These are phyloP conservation scores for Lizonia empirigonia DNA, from an alignment of 2,329 filamentous ascomycete genomes.

Conservation along the genomic window DNA sequence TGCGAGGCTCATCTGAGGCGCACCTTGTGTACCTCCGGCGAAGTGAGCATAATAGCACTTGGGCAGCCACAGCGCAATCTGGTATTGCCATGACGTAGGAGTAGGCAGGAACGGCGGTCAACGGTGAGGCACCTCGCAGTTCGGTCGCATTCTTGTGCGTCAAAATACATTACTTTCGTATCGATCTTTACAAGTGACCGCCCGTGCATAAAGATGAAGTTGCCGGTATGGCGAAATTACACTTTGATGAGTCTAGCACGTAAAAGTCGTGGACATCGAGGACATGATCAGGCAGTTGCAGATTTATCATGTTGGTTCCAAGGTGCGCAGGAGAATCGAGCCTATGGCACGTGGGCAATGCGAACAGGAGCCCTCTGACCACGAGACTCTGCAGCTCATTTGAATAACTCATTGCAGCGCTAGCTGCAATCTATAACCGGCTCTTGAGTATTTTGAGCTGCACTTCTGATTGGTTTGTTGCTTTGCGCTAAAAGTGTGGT, in stretches of 20 bases:
- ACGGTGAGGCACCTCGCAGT: not conserved
- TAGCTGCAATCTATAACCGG: too few species aligned
- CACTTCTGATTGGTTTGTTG: too few species aligned
- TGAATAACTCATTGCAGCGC: too few species aligned
- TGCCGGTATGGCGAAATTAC: conserved; percentile 2
- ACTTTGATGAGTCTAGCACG: not conserved
- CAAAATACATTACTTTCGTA: not conserved
- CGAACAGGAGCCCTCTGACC: too few species aligned
- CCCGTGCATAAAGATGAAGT: not conserved
- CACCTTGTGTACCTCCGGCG: conserved; percentile 3
- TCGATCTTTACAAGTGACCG: not conserved
- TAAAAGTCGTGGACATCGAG: not conserved
- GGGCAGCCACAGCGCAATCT: conserved; percentile 8
- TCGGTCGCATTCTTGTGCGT: not conserved
- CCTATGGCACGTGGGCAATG: too few species aligned
- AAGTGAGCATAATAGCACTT: conserved; percentile 1
- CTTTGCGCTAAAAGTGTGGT: too few species aligned
- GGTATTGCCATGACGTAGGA: conserved; percentile 2
- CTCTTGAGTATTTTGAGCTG: too few species aligned
- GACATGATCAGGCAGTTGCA: not conserved
- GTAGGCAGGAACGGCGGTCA: not conserved
- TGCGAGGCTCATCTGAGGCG: conserved; percentile 8
- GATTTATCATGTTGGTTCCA: too few species aligned
- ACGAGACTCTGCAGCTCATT: too few species aligned
- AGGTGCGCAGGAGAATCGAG: too few species aligned